These are phyloP conservation scores for Colletotrichum destructivum DNA, from an alignment of 2,329 filamentous ascomycete species.

Conservation along the genomic window DNA sequence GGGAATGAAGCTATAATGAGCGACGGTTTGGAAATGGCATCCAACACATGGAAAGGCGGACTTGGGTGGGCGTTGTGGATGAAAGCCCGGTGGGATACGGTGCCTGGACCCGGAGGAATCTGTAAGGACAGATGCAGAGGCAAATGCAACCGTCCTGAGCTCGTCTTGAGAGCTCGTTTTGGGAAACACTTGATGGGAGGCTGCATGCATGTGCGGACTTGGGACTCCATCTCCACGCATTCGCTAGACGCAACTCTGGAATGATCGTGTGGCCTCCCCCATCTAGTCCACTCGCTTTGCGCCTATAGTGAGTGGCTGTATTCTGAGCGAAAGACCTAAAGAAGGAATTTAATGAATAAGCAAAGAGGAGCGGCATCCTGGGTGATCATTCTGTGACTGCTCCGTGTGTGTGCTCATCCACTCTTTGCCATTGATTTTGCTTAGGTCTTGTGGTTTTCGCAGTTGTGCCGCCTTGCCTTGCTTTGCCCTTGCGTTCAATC, in stretches of 20 bases:
- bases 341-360: constrained; percentile 37
- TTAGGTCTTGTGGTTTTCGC: neutral
- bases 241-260: constrained; percentile 21
- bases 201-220: constrained; percentile 22
- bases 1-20: constrained; percentile 39
- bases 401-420: constrained; percentile 32
- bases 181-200: constrained; percentile 17
- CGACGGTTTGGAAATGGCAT: constrained; percentile 32
- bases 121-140: constrained; percentile 20
- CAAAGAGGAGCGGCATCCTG: constrained; percentile 34
- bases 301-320: constrained; percentile 40
- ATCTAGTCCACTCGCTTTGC: constrained; percentile 35
- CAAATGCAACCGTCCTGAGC: constrained; percentile 11
- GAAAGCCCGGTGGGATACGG: constrained; percentile 18
- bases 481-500: neutral
- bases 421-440: constrained; percentile 27
- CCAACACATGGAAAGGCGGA: constrained; percentile 18
- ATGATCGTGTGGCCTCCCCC: constrained; percentile 29
- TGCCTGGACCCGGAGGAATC: constrained; percentile 9
- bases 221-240: neutral
- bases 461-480: neutral
- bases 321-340: constrained; percentile 37
- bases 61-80: constrained; percentile 13
- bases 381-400: constrained; percentile 42
- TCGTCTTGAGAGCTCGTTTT: neutral